Evolutionary conservation across 805 yeast genomes (phyloP), one percentile per base, ranked within the genome.

Genomic region (Myxozyma neotropica): DNA sequence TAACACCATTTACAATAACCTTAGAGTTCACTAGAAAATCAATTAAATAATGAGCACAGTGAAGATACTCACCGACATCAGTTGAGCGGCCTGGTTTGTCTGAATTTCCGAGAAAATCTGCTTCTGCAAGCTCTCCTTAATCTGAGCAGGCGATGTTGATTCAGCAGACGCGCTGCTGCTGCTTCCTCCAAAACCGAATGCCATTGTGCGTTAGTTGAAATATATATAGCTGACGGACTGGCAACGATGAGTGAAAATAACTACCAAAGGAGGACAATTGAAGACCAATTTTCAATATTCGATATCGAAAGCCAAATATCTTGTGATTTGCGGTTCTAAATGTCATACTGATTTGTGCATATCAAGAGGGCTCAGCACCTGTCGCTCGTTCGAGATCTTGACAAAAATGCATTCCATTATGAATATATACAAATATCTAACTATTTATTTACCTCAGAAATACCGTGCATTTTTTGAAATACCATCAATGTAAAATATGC

Each of bases 51-150:
- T 27, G 5, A 26, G 12, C 46, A 12, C n/a, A 15, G 29, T 42
- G 3, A 42, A 23, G 31, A 33, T 29, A 64, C 73, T 52, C 62
- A 73, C 74, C 75, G 85, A 87, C 33, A 91, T 95, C 55, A 92
- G 78, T 69, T 89, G 92, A 1, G 93, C 86, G 36, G 96, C 97
- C 73, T 91, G 89, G 19, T 92, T 94, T n/a, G 89, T 82, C 1
- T 96, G 96, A 63, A 92, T 78, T 71, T 92, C 97, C 72, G 84
- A 88, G 43, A 86, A 79, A 57, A 92, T 84, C 70, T 87, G 89
- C 19, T 79, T 77, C 72, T 88, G 87, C 55, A 90, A 74, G 69
- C 85, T 82, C 27, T 81, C 80, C 70, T 86, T 86, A 59, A 85
- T 67, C 63, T 81, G 79, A 53, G 78, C 76, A 5, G 80, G 13